phyloP scores from a whole-genome alignment of 768 basidiomycete species.

The Stropharia rugosoannulata region DNA sequence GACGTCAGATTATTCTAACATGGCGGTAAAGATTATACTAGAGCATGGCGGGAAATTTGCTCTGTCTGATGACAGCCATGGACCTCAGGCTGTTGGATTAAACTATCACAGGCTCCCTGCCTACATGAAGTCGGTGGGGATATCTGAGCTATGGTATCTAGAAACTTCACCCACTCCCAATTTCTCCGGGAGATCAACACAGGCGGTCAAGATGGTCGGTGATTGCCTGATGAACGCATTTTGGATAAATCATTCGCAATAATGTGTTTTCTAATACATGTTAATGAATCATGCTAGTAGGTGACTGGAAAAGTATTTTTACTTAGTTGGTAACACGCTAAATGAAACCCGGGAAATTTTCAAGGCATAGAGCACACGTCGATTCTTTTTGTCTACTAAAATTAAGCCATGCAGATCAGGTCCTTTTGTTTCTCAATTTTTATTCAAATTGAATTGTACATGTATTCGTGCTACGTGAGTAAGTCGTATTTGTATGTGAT shows the following conservation, averaged over 20 bases:
- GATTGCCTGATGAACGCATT: neutral
- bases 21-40: no score
- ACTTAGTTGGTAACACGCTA: no score
- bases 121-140: conserved; percentile 63
- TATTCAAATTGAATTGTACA: no score
- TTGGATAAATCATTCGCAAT: neutral
- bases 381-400: no score
- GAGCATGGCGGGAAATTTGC: conserved; percentile 68
- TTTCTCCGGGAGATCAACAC: conserved; percentile 42
- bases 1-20: conserved; percentile 60
- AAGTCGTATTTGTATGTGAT: no score
- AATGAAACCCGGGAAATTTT: no score
- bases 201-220: conserved; percentile 38
- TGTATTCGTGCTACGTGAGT: no score
- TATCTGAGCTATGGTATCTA: conserved; percentile 69
- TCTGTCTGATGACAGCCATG: conserved; percentile 96
- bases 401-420: no score
- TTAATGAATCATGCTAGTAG: no score
- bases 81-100: conserved; percentile 81
- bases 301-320: no score
- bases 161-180: conserved; percentile 39
- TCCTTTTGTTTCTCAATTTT: no score
- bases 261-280: neutral
- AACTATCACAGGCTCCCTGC: conserved; percentile 70
- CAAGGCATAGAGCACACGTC: no score